Percentiles rank a stretch among this genome's conserved stretches.
phyloP scores from a whole-genome alignment of 2,329 filamentous ascomycete species.

The Alternaria gaisen region DNA sequence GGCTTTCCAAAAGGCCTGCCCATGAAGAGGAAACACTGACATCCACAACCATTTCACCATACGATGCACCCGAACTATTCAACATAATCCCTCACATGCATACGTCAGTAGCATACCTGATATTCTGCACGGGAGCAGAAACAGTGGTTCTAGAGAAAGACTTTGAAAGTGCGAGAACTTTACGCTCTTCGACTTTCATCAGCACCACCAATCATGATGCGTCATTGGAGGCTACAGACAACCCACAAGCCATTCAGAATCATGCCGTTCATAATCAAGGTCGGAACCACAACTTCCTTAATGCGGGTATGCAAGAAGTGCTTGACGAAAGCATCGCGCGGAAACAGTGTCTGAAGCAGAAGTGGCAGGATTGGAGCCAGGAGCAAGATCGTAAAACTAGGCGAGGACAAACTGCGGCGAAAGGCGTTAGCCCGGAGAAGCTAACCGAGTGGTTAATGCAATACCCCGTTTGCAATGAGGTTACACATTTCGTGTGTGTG shows the following conservation, averaged over 20 bases:
- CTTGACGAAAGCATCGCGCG: conserved; percentile 48
- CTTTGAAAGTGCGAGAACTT: conserved; percentile 55
- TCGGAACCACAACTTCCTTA: conserved; percentile 16
- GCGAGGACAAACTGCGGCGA: not conserved
- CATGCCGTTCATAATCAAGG: conserved; percentile 18
- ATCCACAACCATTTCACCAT: not conserved
- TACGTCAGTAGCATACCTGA: conserved; percentile 66
- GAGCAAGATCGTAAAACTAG: conserved; percentile 20
- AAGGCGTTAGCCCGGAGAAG: conserved; percentile 44
- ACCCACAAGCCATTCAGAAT: conserved; percentile 2
- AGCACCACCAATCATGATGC: conserved; percentile 66
- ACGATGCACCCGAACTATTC: conserved; percentile 38
- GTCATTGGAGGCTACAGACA: conserved; percentile 18
- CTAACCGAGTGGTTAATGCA: conserved; percentile 60
- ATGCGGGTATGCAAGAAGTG: conserved; percentile 36
- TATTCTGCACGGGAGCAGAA: conserved; percentile 61
- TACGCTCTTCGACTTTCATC: conserved; percentile 61
- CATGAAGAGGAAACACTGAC: not conserved
- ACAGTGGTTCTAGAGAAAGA: conserved; percentile 67
- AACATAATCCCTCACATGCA: conserved; percentile 48
- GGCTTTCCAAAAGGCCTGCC: not conserved
- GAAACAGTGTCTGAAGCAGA: conserved; percentile 39
- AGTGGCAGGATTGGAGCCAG: conserved; percentile 32
- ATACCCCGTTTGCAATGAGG: conserved; percentile 65
- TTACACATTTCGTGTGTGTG: conserved; percentile 66